Evolutionary conservation across 257 asterid species (phyloP), one percentile per base, ranked within the genome.

Genomic region (Petunia axillaris): DNA sequence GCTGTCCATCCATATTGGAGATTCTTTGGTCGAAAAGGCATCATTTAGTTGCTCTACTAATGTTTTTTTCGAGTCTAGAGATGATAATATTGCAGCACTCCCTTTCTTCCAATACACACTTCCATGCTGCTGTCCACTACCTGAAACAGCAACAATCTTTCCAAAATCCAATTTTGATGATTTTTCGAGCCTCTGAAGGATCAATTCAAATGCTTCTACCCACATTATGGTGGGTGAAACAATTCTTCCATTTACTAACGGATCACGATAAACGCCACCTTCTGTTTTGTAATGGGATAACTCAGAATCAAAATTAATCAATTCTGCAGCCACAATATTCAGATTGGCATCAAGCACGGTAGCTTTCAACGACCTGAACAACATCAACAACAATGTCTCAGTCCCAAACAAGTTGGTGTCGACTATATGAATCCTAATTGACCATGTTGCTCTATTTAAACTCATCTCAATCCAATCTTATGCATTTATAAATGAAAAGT

Each of bases 41-140:
- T 87, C 89, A 16, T 87, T 75, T 8, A 95, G 90, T 39, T 96
- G 99, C 71, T 91, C 92, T 4, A 82, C 52, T 88, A 93, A 68
- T 10, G 81, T 64, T 58, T 84, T 88, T 59, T 82, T 84, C 0
- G 96, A 78, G 70, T 93, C 93, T 84, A 95, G 63, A 1, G 95
- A 92, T 0, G 93, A 88, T 44, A 96, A 78, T 9, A 82, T n/a
- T 41, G 60, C 15, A 1, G 82, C 83, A 86, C 97, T 89, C 8
- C 97, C 96, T 6, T n/a, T 92, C 79, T 92, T 96, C 98, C 99
- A 96, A 48, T 88, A 96, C 58, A 96, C 99, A 81, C 99, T 96
- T 55, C 99, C 99, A 68, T 95, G 99, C 71, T 93, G 99, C 90
- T 93, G 99, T 54, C 97, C 99, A 80, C 99, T 95, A 11, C 99